Evolutionary conservation across 805 yeast species (phyloP).

Genomic region (Teunomyces stri): DNA sequence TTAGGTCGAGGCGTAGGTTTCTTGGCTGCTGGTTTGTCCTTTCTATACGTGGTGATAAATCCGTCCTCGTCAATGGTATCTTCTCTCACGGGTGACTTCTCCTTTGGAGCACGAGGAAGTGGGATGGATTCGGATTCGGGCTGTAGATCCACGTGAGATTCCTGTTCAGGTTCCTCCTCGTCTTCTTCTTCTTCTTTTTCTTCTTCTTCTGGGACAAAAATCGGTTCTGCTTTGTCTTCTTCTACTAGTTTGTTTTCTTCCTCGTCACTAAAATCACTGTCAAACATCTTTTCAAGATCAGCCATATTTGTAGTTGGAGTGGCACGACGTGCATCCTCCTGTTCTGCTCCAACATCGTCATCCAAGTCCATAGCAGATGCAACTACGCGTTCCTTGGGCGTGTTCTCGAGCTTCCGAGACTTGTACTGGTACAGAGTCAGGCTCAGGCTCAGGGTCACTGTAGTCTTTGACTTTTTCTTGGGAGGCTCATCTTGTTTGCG

Average conservation of each 20-base stretch:
- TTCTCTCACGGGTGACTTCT: background rate
- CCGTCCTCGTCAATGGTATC: constrained; percentile 49
- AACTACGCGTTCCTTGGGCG: constrained; percentile 37
- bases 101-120: background rate
- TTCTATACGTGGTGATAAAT: constrained; percentile 40
- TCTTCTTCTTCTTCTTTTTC: constrained; percentile 2
- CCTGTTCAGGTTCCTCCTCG: background rate
- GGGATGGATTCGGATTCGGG: background rate
- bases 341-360: constrained; percentile 5
- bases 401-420: constrained; percentile 32
- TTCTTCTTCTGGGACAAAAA: constrained; percentile 9
- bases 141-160: background rate
- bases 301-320: constrained; percentile 1
- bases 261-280: constrained; percentile 14
- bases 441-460: background rate
- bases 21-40: constrained; percentile 16
- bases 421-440: constrained; percentile 24
- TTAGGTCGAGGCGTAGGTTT: constrained; percentile 11
- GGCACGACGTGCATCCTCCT: background rate
- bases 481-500: constrained; percentile 13
- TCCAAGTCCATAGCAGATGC: constrained; percentile 18
- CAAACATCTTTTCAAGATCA: constrained; percentile 12
- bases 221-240: constrained; percentile 3
- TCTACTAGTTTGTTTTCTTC: constrained; percentile 5
- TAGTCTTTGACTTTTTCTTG: background rate